phyloP scores from a whole-genome alignment of 306 rosid genomes.

The Senna tora region DNA sequence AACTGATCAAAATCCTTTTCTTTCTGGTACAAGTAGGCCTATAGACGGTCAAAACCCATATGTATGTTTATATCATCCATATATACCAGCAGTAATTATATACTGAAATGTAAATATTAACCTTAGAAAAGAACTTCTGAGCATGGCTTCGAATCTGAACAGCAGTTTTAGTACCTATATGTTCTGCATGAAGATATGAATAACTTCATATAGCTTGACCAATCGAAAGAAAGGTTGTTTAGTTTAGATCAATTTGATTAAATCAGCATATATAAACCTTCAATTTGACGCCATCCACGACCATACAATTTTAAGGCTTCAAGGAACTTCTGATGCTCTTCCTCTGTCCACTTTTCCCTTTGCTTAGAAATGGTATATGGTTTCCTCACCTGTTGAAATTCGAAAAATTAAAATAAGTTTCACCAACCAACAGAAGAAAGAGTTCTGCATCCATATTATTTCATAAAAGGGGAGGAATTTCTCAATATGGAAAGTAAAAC shows the following conservation, averaged over 20 bases:
- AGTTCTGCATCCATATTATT: conserved; percentile 9
- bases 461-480: background rate
- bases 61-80: background rate
- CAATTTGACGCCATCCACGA: conserved; percentile 98
- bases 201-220: conserved; percentile 41
- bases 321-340: conserved; percentile 92
- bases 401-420: background rate
- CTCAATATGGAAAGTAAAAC: conserved; percentile 27
- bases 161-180: conserved; percentile 94
- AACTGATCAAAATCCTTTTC: conserved; percentile 27
- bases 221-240: background rate
- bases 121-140: conserved; percentile 99
- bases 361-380: conserved; percentile 93
- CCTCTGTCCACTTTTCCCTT: conserved; percentile 97
- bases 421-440: conserved; percentile 4
- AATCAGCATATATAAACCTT: conserved; percentile 59
- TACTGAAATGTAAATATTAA: conserved; percentile 36
- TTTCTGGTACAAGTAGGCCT: background rate
- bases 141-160: conserved; percentile 99
- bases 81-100: background rate
- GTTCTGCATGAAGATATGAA: conserved; percentile 73
- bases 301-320: conserved; percentile 96
- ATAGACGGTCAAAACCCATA: conserved; percentile 9
- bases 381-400: conserved; percentile 70
- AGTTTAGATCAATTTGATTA: background rate